Evolutionary conservation across 495 filamentous ascomycete species (phyloP).

Genomic region (Bombardia bombarda): DNA sequence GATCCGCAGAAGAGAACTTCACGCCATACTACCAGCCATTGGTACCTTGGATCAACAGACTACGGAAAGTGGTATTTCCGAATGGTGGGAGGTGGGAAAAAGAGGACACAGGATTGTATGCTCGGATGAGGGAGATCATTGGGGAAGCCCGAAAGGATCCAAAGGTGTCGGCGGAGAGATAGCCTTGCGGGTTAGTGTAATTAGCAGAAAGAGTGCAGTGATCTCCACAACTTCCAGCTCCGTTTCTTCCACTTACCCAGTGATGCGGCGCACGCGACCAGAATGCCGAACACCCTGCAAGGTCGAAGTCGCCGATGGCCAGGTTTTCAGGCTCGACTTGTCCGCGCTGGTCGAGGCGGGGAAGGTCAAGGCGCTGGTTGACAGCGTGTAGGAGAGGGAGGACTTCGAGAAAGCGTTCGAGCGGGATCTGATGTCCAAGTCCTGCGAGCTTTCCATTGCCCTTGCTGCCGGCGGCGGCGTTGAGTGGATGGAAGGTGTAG

Average conservation of each 20-base stretch:
- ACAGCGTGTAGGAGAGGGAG: no score
- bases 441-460: no score
- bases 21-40: slow-evolving; percentile 16
- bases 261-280: neutral
- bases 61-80: slow-evolving; percentile 26
- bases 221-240: slow-evolving; percentile 1
- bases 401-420: no score
- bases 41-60: slow-evolving; percentile 21
- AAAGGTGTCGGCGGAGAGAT: slow-evolving; percentile 1
- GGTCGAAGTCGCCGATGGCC: neutral
- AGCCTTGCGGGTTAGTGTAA: neutral
- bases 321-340: neutral
- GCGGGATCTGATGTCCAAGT: no score
- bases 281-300: neutral
- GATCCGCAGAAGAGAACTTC: slow-evolving; percentile 20
- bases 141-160: slow-evolving; percentile 14
- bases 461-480: no score
- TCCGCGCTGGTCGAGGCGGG: no score
- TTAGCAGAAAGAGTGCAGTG: neutral
- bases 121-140: slow-evolving; percentile 17
- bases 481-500: no score
- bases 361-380: no score
- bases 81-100: slow-evolving; percentile 18
- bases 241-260: neutral
- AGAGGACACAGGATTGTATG: slow-evolving; percentile 14